Evolutionary conservation across 148 eudicot species (phyloP).

Genomic region (Talinum fruticosum): DNA sequence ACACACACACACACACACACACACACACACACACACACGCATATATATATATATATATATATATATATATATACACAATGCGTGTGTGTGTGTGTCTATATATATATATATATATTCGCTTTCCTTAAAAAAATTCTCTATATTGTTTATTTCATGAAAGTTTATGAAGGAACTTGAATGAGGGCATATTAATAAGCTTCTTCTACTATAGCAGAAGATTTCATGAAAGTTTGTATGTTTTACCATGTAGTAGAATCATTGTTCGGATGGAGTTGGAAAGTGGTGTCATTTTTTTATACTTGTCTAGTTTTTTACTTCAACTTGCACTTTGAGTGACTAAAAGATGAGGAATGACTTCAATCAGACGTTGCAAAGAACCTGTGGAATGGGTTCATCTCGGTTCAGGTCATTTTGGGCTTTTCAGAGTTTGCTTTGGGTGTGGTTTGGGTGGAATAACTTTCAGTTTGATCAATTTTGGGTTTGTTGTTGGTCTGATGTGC

Average conservation of each 20-base stretch:
- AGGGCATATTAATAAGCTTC: neutral
- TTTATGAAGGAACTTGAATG: constrained; percentile 3
- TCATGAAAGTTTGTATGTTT: neutral
- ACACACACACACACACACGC: too few species aligned
- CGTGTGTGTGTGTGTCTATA: too few species aligned
- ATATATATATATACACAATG: too few species aligned
- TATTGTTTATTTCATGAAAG: neutral
- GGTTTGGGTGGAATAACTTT: neutral
- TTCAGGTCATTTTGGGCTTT: neutral
- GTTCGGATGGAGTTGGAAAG: neutral
- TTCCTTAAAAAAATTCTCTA: too few species aligned
- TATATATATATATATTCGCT: too few species aligned
- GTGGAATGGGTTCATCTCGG: neutral
- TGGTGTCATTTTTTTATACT: neutral
- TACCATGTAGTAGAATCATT: neutral
- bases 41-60: too few species aligned
- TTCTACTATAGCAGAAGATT: neutral
- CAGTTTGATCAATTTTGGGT: neutral
- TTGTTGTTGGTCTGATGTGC: neutral
- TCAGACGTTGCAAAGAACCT: neutral
- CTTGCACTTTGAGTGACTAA: neutral
- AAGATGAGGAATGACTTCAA: neutral
- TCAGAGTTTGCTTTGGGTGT: neutral
- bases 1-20: too few species aligned
- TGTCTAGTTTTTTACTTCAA: constrained; percentile 5